Evolutionary conservation across 768 basidiomycete genomes (phyloP), one percentile per base, ranked within the genome.

Genomic region (Agrocybe praecox): DNA sequence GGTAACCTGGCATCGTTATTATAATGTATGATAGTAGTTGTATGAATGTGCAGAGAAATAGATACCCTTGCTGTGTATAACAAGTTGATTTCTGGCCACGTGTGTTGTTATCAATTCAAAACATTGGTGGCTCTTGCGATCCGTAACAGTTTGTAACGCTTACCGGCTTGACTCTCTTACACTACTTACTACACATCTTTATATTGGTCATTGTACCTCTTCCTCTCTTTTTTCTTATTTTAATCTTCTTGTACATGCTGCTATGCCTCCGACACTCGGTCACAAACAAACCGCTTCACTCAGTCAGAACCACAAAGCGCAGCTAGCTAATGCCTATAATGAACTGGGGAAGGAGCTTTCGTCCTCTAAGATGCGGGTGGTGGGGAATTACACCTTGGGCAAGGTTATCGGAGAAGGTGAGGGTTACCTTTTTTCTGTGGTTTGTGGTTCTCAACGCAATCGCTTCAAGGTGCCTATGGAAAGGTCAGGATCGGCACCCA

Each of bases 401-500:
- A 90, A 89, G 73, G 89, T 92, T 66, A 96, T 97, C 64, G 96
- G 96, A 45, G 96, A 97, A 87, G 96, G 95, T 91, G n/a, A 6
- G 36, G 65, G 62, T 84, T 65, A 11, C 34, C 21, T 19, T 53
- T 49, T 5, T 47, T 53, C 36, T 58, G 6, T 22, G 9, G 24
- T 17, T 32, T 53, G 22, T 29, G 42, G 9, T 43, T 44, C 24
- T 15, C 46, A 26, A 44, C 51, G 43, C 43, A 47, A 59, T 51
- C 33, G 24, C 40, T 21, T 58, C 22, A 64, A 96, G 96, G 96
- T 60, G 88, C 96, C 45, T 98, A 96, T 71, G 96, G 96, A 34
- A 96, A 94, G 69, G 96, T 98, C 26, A 87, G 95, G 50, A 80
- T 99, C 69, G 97, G 95, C 52, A 94, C 90, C 0, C 95, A 99